Conservation (phyloP, 2,329 filamentous ascomycete species). For the Colletotrichum tamarilloi region DNA sequence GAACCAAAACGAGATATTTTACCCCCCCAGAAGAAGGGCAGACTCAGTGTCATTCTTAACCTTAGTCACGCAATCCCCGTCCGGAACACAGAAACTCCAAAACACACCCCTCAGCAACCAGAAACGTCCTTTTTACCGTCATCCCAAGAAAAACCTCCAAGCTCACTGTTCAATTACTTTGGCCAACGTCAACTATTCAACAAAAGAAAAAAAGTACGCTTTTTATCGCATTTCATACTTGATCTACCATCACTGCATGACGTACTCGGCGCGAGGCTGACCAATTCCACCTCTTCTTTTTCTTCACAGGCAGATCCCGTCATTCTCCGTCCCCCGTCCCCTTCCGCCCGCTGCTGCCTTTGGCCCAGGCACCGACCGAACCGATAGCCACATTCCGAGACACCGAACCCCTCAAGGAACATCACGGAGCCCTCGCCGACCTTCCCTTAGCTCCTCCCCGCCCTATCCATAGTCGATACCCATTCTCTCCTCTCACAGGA, state of each 20-base stretch:
- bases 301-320: conserved; percentile 27
- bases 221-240: neutral
- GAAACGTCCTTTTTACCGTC: neutral
- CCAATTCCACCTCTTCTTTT: neutral
- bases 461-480: neutral
- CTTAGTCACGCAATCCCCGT: conserved; percentile 35
- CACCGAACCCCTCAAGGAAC: neutral
- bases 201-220: neutral
- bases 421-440: neutral
- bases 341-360: conserved; percentile 2
- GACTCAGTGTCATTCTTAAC: conserved; percentile 22
- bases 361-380: conserved; percentile 14
- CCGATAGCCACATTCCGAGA: conserved; percentile 23
- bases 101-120: conserved; percentile 5
- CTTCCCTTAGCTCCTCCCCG: neutral
- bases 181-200: neutral
- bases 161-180: neutral
- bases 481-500: neutral
- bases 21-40: neutral
- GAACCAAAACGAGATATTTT: conserved; percentile 14
- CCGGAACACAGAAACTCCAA: neutral
- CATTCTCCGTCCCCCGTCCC: conserved; percentile 18
- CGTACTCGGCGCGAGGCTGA: conserved; percentile 33
- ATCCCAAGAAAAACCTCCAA: neutral
- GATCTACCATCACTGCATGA: conserved; percentile 9